phyloP scores from a whole-genome alignment of 441 rosid genomes.

The Hura crepitans region DNA sequence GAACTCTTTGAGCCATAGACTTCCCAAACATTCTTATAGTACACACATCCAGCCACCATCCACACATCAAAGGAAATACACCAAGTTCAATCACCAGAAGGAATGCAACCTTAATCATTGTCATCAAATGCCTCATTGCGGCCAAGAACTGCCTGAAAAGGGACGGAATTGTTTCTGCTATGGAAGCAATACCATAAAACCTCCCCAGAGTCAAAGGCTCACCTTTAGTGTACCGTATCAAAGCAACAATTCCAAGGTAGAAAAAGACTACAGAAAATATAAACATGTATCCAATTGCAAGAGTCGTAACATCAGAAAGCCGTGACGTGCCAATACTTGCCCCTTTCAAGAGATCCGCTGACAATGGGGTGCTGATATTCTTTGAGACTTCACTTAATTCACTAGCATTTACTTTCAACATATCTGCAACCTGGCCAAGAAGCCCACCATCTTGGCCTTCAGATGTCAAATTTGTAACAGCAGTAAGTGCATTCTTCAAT shows the following conservation, averaged over 20 bases:
- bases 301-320: constrained; percentile 91
- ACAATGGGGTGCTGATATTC: constrained; percentile 46
- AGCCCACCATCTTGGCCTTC: constrained; percentile 57
- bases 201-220: constrained; percentile 86
- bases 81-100: constrained; percentile 97
- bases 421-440: constrained; percentile 58
- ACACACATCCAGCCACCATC: constrained; percentile 99
- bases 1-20: constrained; percentile 84
- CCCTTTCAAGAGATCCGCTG: constrained; percentile 59
- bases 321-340: constrained; percentile 61
- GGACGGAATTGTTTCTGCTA: constrained; percentile 86
- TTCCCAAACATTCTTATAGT: constrained; percentile 94
- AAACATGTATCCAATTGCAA: constrained; percentile 85
- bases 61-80: constrained; percentile 98
- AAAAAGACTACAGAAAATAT: constrained; percentile 65
- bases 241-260: constrained; percentile 74
- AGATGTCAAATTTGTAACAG: constrained; percentile 71
- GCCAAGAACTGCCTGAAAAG: constrained; percentile 86
- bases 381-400: constrained; percentile 51
- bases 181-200: constrained; percentile 76
- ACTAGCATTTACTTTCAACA: constrained; percentile 60
- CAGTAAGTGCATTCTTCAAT: constrained; percentile 63
- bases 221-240: constrained; percentile 91
- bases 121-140: constrained; percentile 98
- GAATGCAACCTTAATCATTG: constrained; percentile 98